Conservation (phyloP, 805 yeast genomes). For the Hermanozyma aechmeae region DNA sequence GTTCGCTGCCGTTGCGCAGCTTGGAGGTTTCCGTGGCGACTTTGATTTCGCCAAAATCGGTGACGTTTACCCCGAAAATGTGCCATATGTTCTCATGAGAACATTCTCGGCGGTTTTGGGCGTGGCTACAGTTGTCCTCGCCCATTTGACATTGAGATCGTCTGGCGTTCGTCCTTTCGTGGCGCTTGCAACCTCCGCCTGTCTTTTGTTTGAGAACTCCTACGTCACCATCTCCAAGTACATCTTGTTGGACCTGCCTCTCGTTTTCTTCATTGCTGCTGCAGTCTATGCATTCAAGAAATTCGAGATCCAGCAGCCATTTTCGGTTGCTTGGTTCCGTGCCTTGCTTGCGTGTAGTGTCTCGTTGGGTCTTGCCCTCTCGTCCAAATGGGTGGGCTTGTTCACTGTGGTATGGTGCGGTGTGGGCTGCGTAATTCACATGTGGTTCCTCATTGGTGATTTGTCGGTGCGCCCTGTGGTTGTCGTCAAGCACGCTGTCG, state of each 20-base stretch:
- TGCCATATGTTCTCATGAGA: slow-evolving; percentile 66
- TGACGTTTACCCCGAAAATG: slow-evolving; percentile 43
- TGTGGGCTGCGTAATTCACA: slow-evolving; percentile 43
- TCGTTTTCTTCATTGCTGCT: slow-evolving; percentile 68
- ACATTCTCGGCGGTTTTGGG: slow-evolving; percentile 61
- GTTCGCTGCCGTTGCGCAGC: slow-evolving; percentile 57
- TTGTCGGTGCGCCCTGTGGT: slow-evolving; percentile 38
- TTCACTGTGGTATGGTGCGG: slow-evolving; percentile 80
- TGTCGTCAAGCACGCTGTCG: slow-evolving; percentile 36
- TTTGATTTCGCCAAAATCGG: slow-evolving; percentile 64
- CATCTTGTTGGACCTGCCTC: slow-evolving; percentile 68
- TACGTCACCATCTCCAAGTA: slow-evolving; percentile 64
- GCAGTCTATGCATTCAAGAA: slow-evolving; percentile 57
- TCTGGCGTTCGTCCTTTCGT: slow-evolving; percentile 64
- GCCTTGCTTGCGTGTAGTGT: slow-evolving; percentile 56
- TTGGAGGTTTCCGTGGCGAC: slow-evolving; percentile 66
- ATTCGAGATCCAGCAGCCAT: slow-evolving; percentile 58
- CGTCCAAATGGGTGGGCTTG: slow-evolving; percentile 80
- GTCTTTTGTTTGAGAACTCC: slow-evolving; percentile 60
- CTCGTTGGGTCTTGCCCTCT: slow-evolving; percentile 63
- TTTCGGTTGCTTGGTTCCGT: slow-evolving; percentile 46
- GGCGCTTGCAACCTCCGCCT: slow-evolving; percentile 45
- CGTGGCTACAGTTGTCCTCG: slow-evolving; percentile 53
- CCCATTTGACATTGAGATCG: slow-evolving; percentile 59
- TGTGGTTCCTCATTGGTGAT: slow-evolving; percentile 73